These are phyloP conservation scores for Cyberlindnera maritima DNA, from an alignment of 805 yeast species.

Conservation along the genomic window DNA sequence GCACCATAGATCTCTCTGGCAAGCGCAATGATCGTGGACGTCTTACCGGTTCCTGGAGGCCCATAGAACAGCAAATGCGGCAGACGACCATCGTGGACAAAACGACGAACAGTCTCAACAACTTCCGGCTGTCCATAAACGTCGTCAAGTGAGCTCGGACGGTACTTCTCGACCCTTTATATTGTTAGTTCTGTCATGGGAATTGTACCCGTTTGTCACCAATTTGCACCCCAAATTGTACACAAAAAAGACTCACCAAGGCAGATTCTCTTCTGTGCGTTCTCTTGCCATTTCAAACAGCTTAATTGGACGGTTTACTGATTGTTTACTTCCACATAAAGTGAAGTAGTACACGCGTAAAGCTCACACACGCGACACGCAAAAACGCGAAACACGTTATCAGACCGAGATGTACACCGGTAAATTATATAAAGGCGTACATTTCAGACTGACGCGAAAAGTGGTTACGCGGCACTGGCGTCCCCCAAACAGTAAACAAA, in stretches of 20 bases:
- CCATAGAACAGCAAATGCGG: slow-evolving; percentile 95
- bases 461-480: slow-evolving; percentile 1
- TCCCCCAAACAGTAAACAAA: not conserved
- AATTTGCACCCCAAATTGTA: too few species aligned
- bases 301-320: too few species aligned
- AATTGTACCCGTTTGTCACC: too few species aligned
- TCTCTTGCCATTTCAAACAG: slow-evolving; percentile 19
- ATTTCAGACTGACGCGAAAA: too few species aligned
- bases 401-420: too few species aligned
- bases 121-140: slow-evolving; percentile 90
- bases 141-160: slow-evolving; percentile 81
- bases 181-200: too few species aligned
- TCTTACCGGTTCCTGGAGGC: slow-evolving; percentile 94
- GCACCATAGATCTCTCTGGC: slow-evolving; percentile 87
- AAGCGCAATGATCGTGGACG: slow-evolving; percentile 82
- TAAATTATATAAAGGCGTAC: too few species aligned
- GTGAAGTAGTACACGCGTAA: too few species aligned
- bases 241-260: too few species aligned
- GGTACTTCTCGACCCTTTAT: slow-evolving; percentile 85
- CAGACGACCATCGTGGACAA: slow-evolving; percentile 75
- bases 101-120: slow-evolving; percentile 78
- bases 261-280: slow-evolving; percentile 28
- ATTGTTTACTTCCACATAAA: too few species aligned
- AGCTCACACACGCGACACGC: not conserved
- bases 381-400: not conserved